These are phyloP conservation scores for Ceratocystis alfenasii DNA, from an alignment of 2,329 filamentous ascomycete species.

Conservation along the genomic window DNA sequence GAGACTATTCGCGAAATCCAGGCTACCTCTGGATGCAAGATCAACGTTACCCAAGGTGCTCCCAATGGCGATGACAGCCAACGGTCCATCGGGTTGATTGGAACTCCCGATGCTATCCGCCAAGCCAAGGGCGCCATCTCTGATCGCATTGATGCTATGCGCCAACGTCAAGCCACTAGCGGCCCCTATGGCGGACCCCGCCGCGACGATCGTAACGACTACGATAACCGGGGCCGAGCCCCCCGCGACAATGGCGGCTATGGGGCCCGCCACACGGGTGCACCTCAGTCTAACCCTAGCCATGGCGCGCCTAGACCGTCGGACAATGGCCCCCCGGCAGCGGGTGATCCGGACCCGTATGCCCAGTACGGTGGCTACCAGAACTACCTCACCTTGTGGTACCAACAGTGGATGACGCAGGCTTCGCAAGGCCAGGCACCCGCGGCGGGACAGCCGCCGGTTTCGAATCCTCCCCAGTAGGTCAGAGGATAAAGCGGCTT, in stretches of 20 bases:
- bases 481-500: neutral
- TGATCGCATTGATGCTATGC: conserved; percentile 69
- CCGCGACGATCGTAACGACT: conserved; percentile 18
- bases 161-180: conserved; percentile 13
- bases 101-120: conserved; percentile 62
- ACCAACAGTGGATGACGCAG: conserved; percentile 49
- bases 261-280: conserved; percentile 26
- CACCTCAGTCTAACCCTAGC: conserved; percentile 24
- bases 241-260: conserved; percentile 20
- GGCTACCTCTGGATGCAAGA: conserved; percentile 76
- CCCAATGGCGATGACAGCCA: conserved; percentile 55
- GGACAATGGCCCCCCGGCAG: conserved; percentile 28
- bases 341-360: conserved; percentile 54
- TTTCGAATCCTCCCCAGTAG: conserved; percentile 22
- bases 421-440: conserved; percentile 32
- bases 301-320: conserved; percentile 30
- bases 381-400: conserved; percentile 70
- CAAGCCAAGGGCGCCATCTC: conserved; percentile 75
- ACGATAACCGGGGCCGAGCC: conserved; percentile 11
- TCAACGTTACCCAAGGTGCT: conserved; percentile 76
- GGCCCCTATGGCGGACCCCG: conserved; percentile 15
- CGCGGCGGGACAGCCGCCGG: conserved; percentile 17
- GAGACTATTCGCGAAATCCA: conserved; percentile 95
- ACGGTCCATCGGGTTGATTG: conserved; percentile 77
- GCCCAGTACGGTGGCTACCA: conserved; percentile 74